Percentiles rank a stretch among this genome's conserved stretches.
These are phyloP conservation scores for Lojkania enalia DNA, from an alignment of 2,329 filamentous ascomycete genomes.

Conservation along the genomic window DNA sequence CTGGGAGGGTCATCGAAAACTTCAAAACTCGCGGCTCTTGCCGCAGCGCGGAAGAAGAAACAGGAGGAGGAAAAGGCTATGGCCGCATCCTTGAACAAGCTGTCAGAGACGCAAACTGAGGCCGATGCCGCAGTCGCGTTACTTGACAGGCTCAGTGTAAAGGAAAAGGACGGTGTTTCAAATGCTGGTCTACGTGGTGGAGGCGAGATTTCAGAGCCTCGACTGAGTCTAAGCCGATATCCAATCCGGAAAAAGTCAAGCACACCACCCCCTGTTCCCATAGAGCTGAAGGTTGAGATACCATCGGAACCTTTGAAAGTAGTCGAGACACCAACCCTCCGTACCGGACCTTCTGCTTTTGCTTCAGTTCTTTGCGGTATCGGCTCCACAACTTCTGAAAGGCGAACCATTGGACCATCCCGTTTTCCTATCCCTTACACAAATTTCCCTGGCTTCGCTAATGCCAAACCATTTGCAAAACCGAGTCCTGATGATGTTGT, in stretches of 20 bases:
- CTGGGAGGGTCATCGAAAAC: constrained; percentile 78
- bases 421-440: constrained; percentile 47
- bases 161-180: constrained; percentile 17
- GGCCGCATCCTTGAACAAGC: constrained; percentile 16
- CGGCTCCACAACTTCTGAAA: constrained; percentile 9
- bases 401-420: constrained; percentile 5
- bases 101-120: constrained; percentile 13
- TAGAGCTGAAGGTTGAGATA: constrained; percentile 18
- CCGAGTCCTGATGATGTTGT: constrained; percentile 93
- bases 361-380: constrained; percentile 53
- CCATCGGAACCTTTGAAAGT: constrained; percentile 18
- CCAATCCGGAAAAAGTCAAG: constrained; percentile 25
- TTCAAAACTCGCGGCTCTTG: constrained; percentile 89
- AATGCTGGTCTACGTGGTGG: neutral
- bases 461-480: constrained; percentile 69
- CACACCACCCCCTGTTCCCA: constrained; percentile 3
- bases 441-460: constrained; percentile 43
- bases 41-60: constrained; percentile 83
- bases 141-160: constrained; percentile 49
- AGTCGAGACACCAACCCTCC: constrained; percentile 42
- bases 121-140: constrained; percentile 46
- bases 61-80: constrained; percentile 66
- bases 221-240: constrained; percentile 23
- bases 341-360: constrained; percentile 56
- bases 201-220: constrained; percentile 1